Percentiles rank a stretch among this genome's conserved stretches.
phyloP scores from a whole-genome alignment of 2,329 filamentous ascomycete species.

The Zarea fungicola region DNA sequence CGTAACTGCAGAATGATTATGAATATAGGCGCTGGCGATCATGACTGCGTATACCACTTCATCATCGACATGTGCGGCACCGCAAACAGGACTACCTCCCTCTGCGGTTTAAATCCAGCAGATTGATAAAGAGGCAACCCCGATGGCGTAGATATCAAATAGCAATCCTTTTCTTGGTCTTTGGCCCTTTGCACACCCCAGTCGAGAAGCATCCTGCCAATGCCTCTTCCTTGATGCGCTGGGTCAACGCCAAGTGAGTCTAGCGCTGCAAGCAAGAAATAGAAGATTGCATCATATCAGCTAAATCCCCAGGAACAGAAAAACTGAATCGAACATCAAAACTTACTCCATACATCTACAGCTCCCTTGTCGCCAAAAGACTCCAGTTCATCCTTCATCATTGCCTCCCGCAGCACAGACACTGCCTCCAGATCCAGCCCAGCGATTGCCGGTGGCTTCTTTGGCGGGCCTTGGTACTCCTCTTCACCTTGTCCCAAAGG shows the following conservation, averaged over 20 bases:
- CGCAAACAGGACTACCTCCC: conserved; percentile 13
- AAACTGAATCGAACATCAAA: not conserved
- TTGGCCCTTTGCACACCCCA: conserved; percentile 16
- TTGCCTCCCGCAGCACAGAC: conserved; percentile 4
- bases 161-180: conserved; percentile 13
- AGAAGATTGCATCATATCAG: not conserved
- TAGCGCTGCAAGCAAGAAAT: conserved; percentile 11
- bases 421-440: conserved; percentile 12
- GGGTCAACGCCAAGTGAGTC: conserved; percentile 18
- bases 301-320: not conserved
- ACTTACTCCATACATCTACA: conserved; percentile 17
- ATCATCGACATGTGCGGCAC: conserved; percentile 14
- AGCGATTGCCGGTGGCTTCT: not conserved
- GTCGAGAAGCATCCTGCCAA: conserved; percentile 16
- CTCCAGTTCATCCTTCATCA: conserved; percentile 11
- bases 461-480: not conserved
- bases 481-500: not conserved
- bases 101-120: conserved; percentile 12
- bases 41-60: conserved; percentile 11
- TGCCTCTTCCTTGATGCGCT: conserved; percentile 14
- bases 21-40: no score
- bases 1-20: no score
- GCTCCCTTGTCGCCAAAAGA: conserved; percentile 14
- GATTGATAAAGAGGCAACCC: conserved; percentile 12
- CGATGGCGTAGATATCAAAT: conserved; percentile 15